phyloP scores from a whole-genome alignment of 257 asterid genomes.

The Nicotiana tabacum region DNA sequence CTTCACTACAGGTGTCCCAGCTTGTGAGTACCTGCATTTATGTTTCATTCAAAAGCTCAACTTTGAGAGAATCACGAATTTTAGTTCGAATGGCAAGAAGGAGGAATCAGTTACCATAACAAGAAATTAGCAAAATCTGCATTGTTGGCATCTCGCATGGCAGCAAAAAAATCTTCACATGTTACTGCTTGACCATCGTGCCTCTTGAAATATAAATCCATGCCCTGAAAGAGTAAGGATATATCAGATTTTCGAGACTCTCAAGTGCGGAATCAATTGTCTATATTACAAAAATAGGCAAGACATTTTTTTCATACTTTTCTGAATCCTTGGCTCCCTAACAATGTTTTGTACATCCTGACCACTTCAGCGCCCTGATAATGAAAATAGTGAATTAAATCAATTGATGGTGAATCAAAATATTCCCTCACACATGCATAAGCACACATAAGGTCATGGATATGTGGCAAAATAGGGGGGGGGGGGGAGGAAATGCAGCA shows the following conservation, averaged over 20 bases:
- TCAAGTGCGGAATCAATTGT: neutral
- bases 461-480: neutral
- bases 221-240: slow-evolving; percentile 47
- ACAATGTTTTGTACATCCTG: slow-evolving; percentile 84
- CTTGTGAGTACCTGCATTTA: slow-evolving; percentile 89
- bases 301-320: slow-evolving; percentile 35
- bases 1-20: slow-evolving; percentile 84
- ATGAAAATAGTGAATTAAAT: slow-evolving; percentile 14
- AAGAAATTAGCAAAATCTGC: slow-evolving; percentile 80
- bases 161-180: slow-evolving; percentile 83
- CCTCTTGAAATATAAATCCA: slow-evolving; percentile 72
- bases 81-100: slow-evolving; percentile 15
- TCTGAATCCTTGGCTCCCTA: slow-evolving; percentile 69
- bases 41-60: slow-evolving; percentile 5
- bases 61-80: neutral
- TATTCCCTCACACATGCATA: slow-evolving; percentile 8
- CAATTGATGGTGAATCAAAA: neutral
- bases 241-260: neutral
- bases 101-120: slow-evolving; percentile 48
- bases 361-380: slow-evolving; percentile 87
- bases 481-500: neutral
- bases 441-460: neutral
- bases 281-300: neutral
- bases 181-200: slow-evolving; percentile 90
- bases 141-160: slow-evolving; percentile 97